These are phyloP conservation scores for Eruca vesicaria DNA, from an alignment of 441 rosid genomes.

Conservation along the genomic window DNA sequence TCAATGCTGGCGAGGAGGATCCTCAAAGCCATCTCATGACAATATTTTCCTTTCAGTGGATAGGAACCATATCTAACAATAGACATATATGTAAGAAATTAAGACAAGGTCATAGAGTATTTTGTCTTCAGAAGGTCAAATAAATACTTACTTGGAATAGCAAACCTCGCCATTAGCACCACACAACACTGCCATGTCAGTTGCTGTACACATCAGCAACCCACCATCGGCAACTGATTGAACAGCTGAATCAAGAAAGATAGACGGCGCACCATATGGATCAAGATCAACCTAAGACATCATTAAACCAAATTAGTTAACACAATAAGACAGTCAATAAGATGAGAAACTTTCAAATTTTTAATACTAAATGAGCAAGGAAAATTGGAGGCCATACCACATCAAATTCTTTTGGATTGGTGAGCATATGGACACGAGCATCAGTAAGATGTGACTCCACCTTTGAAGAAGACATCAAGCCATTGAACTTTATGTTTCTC, in stretches of 20 bases:
- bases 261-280: conserved; percentile 97
- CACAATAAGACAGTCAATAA: background rate
- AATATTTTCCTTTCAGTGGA: conserved; percentile 91
- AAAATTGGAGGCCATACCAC: conserved; percentile 55
- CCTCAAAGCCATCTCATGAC: conserved; percentile 99
- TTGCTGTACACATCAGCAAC: conserved; percentile 96
- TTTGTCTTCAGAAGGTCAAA: too few species aligned
- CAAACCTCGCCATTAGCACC: conserved; percentile 84
- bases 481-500: conserved; percentile 90
- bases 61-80: conserved; percentile 83
- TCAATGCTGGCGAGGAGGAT: conserved; percentile 93
- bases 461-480: conserved; percentile 75
- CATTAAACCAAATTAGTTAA: conserved; percentile 13
- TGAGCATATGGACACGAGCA: conserved; percentile 94
- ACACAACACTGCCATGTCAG: conserved; percentile 99
- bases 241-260: conserved; percentile 95
- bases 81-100: conserved; percentile 17
- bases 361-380: background rate
- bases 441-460: conserved; percentile 94
- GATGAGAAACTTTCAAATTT: background rate
- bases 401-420: conserved; percentile 92
- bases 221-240: conserved; percentile 98
- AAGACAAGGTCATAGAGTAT: background rate
- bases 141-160: background rate
- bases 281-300: conserved; percentile 93